Base-by-base conservation (phyloP, 192 early-diverging fungal species). In the Rhizophagus clarus region DNA sequence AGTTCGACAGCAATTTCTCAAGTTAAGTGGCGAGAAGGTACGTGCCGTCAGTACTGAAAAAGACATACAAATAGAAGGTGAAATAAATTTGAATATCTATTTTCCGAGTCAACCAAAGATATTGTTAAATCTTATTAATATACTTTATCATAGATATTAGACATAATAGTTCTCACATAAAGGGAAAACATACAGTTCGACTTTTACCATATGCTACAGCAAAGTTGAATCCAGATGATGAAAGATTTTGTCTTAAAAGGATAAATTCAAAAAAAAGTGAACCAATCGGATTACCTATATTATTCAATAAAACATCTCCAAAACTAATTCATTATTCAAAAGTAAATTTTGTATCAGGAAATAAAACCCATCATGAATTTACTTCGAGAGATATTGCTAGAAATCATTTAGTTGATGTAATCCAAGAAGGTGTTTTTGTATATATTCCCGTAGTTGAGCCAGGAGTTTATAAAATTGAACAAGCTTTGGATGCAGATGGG, bases 181-280 rank as follows among this genome's bases (percentile, higher is more conserved):
- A 84, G 20, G 87, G 87, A 64, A 81, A 77, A 70, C 87, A 88
- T 79, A 88, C 80, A 2, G 84, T 88, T 20, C 82, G 85, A 45
- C 80, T 86, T 63, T 75, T 88, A 66, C 87, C 66, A 17, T 66
- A 37, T 70, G 85, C 85, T 10, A 86, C 87, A 11, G 87, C 84
- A 2, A 85, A 86, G 62, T 74, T 88, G 9, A 88, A 88, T 62
- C 85, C 83, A 10, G 74, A 83, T 40, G 83, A 88, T 76, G 68
- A 79, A 14, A 81, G 70, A 20, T 84, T 76, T 40, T 88, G 87
- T 40, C 67, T 88, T 28, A 45, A 28, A 24, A 47, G 77, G 11
- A 31, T n/a, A 26, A 15, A 11, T 32, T 22, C 42, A 7, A 47
- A 29, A 66, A 69, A 78, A 78, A 76, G 17, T n/a, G 51, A 79